Conservation (phyloP, 2,329 filamentous ascomycete species). For the Chaetothyriales sp. region DNA sequence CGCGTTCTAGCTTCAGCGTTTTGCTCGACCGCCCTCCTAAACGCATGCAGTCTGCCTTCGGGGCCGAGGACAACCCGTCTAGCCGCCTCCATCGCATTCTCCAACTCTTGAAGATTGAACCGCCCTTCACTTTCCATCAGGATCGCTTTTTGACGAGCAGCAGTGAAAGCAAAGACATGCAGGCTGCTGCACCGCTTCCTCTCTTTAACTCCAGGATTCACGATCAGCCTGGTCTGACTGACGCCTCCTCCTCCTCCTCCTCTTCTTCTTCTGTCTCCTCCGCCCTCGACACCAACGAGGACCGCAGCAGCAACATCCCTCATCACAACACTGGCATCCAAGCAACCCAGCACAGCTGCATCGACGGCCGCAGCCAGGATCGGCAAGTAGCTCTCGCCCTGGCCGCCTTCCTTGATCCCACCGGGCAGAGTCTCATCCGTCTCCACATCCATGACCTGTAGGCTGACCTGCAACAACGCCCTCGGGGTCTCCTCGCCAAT, state of each 20-base stretch:
- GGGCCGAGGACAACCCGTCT: slow-evolving; percentile 45
- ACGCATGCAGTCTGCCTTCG: background rate
- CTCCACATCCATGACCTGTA: slow-evolving; percentile 24
- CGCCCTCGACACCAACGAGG: slow-evolving; percentile 42
- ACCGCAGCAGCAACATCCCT: slow-evolving; percentile 54
- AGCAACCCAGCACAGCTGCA: slow-evolving; percentile 58
- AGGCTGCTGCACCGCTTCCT: slow-evolving; percentile 51
- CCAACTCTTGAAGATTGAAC: slow-evolving; percentile 65
- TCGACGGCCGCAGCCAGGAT: slow-evolving; percentile 73
- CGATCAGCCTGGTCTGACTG: slow-evolving; percentile 26
- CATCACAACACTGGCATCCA: slow-evolving; percentile 71
- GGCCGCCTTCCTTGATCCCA: slow-evolving; percentile 14
- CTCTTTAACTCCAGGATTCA: slow-evolving; percentile 49
- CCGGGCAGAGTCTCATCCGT: slow-evolving; percentile 19
- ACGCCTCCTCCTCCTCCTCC: slow-evolving; percentile 21
- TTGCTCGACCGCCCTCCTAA: background rate
- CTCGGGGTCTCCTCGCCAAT: slow-evolving; percentile 30
- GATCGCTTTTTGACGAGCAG: slow-evolving; percentile 55
- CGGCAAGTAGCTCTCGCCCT: slow-evolving; percentile 44
- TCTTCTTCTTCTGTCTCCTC: too few species aligned
- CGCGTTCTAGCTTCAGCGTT: background rate
- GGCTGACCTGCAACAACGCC: slow-evolving; percentile 28
- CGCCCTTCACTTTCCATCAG: slow-evolving; percentile 67
- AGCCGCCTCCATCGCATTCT: slow-evolving; percentile 50
- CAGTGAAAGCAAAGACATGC: slow-evolving; percentile 75